Conservation (phyloP, 345 rosid species). For the Brassica cretica region DNA sequence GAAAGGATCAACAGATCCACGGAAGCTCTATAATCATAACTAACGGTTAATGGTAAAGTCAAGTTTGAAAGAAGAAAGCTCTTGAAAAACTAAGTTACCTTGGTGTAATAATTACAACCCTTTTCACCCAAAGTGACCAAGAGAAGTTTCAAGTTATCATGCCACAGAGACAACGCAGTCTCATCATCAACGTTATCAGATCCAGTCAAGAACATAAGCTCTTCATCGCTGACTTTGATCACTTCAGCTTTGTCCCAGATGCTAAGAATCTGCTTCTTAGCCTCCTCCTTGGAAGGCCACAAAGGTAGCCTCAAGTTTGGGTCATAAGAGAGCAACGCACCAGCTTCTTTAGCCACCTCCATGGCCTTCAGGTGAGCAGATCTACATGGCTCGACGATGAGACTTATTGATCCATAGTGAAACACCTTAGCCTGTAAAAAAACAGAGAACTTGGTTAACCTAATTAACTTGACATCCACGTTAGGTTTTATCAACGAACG, state of each 20-base stretch:
- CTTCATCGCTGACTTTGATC: neutral
- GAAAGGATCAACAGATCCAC: conserved; percentile 1
- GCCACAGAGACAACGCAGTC: neutral
- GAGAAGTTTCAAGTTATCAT: neutral
- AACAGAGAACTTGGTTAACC: neutral
- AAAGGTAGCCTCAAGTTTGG: neutral
- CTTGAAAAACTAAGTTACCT: neutral
- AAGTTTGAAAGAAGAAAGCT: neutral
- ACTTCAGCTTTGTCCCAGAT: conserved; percentile 2
- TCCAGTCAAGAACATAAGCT: neutral
- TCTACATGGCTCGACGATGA: neutral
- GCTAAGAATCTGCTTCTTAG: conserved; percentile 1
- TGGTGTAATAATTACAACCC: neutral
- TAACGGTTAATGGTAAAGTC: neutral
- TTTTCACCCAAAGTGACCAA: neutral
- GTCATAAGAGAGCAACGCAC: neutral
- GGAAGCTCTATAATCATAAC: neutral
- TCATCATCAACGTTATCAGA: neutral
- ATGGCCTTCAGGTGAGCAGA: neutral
- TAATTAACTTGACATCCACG: neutral
- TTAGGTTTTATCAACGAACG: too few relatives aligned
- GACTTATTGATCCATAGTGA: neutral
- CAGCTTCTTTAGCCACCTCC: neutral
- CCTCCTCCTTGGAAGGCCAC: neutral
- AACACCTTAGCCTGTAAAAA: neutral